These are phyloP conservation scores for Neonectria neomacrospora DNA, from an alignment of 2,329 filamentous ascomycete genomes.

Conservation along the genomic window DNA sequence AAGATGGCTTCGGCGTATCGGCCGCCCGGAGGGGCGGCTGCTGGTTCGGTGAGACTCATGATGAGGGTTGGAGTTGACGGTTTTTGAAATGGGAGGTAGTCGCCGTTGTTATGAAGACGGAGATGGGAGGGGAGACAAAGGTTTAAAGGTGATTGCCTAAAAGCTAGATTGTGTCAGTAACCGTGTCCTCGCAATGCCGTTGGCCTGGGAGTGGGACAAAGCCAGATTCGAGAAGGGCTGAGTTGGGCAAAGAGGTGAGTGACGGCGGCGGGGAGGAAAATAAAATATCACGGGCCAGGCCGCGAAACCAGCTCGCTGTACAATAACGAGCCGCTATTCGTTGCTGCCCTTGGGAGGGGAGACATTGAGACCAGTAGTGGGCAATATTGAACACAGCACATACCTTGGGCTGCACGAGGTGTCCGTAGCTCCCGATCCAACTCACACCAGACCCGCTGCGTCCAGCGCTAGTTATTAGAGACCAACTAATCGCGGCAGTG, in stretches of 20 bases:
- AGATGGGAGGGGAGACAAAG: background rate
- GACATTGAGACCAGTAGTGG: conserved; percentile 34
- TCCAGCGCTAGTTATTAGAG: conserved; percentile 38
- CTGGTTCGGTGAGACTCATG: conserved; percentile 48
- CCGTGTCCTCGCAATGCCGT: conserved; percentile 19
- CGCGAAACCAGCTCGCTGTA: conserved; percentile 37
- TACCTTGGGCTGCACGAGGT: conserved; percentile 33
- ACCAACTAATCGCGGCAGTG: conserved; percentile 43
- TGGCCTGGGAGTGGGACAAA: conserved; percentile 13
- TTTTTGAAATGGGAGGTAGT: conserved; percentile 4
- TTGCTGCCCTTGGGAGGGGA: conserved; percentile 34
- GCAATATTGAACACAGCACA: conserved; percentile 40
- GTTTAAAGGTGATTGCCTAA: conserved; percentile 5
- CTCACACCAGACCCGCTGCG: conserved; percentile 40
- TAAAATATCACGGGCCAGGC: conserved; percentile 29
- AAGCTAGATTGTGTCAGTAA: conserved; percentile 10
- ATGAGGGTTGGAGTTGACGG: conserved; percentile 18
- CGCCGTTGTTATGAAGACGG: conserved; percentile 9
- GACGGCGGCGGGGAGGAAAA: conserved; percentile 12
- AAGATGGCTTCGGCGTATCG: conserved; percentile 36
- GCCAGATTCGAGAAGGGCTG: conserved; percentile 16
- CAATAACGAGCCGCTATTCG: conserved; percentile 27
- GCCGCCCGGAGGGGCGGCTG: conserved; percentile 33
- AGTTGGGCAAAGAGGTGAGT: conserved; percentile 17
- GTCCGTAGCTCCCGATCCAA: conserved; percentile 44